Conservation (phyloP, 176 grass and related monocot species). For the Carex littledalei region DNA sequence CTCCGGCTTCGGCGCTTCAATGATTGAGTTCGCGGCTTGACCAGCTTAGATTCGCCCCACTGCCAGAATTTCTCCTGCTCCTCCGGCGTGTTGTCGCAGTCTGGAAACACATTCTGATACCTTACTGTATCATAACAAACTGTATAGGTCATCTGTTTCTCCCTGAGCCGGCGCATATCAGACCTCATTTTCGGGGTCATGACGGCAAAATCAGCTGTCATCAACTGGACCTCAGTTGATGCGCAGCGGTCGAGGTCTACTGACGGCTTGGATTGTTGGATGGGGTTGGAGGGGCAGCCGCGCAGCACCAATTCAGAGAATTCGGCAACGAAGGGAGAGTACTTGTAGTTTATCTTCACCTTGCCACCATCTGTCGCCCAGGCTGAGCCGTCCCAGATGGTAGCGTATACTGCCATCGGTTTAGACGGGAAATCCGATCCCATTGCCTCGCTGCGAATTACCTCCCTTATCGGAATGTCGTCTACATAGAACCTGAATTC, state of each 20-base stretch:
- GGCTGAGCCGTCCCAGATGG: slow-evolving; percentile 73
- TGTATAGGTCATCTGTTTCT: slow-evolving; percentile 5
- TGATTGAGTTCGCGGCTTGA: neutral
- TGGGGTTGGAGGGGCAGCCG: slow-evolving; percentile 41
- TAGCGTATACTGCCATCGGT: slow-evolving; percentile 78
- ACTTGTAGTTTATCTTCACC: slow-evolving; percentile 83
- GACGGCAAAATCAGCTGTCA: slow-evolving; percentile 4
- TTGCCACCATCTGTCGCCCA: slow-evolving; percentile 80
- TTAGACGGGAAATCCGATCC: slow-evolving; percentile 71
- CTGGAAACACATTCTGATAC: slow-evolving; percentile 4
- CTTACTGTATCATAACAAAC: slow-evolving; percentile 2
- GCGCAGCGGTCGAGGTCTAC: neutral
- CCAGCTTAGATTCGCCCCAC: neutral
- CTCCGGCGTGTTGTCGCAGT: neutral
- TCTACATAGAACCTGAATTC: slow-evolving; percentile 64
- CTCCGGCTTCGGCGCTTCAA: neutral
- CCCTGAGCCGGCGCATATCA: neutral
- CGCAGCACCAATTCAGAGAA: slow-evolving; percentile 41
- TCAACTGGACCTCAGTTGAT: neutral
- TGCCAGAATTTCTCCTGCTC: slow-evolving; percentile 15
- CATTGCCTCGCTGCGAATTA: slow-evolving; percentile 55
- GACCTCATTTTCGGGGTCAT: slow-evolving; percentile 10
- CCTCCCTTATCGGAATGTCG: slow-evolving; percentile 64
- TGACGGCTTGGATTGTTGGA: slow-evolving; percentile 15
- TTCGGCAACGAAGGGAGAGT: slow-evolving; percentile 54